These are phyloP conservation scores for Tuber borchii DNA, from an alignment of 495 filamentous ascomycete species.

Conservation along the genomic window DNA sequence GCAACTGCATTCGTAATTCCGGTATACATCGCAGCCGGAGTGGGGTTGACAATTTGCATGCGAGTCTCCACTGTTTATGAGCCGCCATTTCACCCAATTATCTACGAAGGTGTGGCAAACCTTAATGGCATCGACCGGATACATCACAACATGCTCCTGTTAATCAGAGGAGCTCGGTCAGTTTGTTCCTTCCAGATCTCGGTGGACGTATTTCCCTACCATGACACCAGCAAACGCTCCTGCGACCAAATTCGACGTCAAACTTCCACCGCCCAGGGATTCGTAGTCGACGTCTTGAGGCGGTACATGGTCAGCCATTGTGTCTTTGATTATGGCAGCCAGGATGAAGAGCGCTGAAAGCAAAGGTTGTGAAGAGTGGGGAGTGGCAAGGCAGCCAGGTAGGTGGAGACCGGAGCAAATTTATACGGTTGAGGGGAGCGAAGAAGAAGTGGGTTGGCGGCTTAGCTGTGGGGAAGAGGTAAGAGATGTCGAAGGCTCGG, in stretches of 20 bases:
- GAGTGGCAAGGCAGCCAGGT: background rate
- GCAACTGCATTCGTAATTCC: constrained; percentile 87
- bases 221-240: constrained; percentile 97
- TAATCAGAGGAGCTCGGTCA: constrained; percentile 36
- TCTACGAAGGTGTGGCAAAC: constrained; percentile 49
- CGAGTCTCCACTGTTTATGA: constrained; percentile 61
- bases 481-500: background rate
- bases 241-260: constrained; percentile 76
- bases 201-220: constrained; percentile 51
- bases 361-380: background rate
- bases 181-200: constrained; percentile 8
- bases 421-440: background rate
- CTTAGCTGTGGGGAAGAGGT: background rate
- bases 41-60: constrained; percentile 92
- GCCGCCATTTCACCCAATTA: constrained; percentile 10
- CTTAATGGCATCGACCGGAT: constrained; percentile 96
- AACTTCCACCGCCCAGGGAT: constrained; percentile 61
- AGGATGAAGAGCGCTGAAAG: background rate
- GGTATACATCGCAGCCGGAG: constrained; percentile 75
- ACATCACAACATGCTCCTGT: constrained; percentile 90
- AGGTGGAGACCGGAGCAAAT: background rate
- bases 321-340: background rate
- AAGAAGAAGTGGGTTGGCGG: background rate
- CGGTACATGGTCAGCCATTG: constrained; percentile 44
- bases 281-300: constrained; percentile 53